Evolutionary conservation across 768 basidiomycete species (phyloP).

Genomic region (Mycena belliarum): DNA sequence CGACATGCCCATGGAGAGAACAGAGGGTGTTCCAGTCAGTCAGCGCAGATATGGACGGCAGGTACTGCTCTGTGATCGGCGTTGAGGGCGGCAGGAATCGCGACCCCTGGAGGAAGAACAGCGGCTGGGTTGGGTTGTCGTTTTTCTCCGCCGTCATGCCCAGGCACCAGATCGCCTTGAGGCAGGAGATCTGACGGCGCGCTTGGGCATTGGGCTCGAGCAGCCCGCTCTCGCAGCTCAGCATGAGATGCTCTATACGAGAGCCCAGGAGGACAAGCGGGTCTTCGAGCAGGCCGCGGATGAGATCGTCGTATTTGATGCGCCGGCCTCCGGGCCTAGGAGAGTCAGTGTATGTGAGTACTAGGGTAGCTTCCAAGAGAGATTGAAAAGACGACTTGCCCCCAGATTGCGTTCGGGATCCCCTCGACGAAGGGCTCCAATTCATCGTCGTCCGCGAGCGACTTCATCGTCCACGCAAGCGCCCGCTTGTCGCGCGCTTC

Average conservation of each 20-base stretch:
- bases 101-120: conserved; percentile 8
- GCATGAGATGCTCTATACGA: conserved; percentile 20
- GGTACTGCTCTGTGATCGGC: conserved; percentile 1
- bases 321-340: conserved; percentile 5
- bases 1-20: conserved; percentile 16
- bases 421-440: conserved; percentile 20
- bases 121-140: conserved; percentile 7
- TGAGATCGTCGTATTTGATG: conserved; percentile 20
- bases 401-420: conserved; percentile 13
- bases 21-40: conserved; percentile 20
- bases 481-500: conserved; percentile 19
- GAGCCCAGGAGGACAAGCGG: conserved; percentile 10
- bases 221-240: conserved; percentile 21
- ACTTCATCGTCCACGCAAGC: conserved; percentile 21
- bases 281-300: conserved; percentile 16
- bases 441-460: conserved; percentile 18
- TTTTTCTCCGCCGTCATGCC: conserved; percentile 21
- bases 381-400: neutral
- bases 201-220: conserved; percentile 9
- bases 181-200: conserved; percentile 13
- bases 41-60: conserved; percentile 18
- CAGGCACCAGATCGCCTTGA: conserved; percentile 21
- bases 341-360: neutral
- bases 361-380: too few species aligned
- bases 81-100: conserved; percentile 6